These are phyloP conservation scores for Cyberlindnera sargentensis DNA, from an alignment of 805 yeast species.

Conservation along the genomic window DNA sequence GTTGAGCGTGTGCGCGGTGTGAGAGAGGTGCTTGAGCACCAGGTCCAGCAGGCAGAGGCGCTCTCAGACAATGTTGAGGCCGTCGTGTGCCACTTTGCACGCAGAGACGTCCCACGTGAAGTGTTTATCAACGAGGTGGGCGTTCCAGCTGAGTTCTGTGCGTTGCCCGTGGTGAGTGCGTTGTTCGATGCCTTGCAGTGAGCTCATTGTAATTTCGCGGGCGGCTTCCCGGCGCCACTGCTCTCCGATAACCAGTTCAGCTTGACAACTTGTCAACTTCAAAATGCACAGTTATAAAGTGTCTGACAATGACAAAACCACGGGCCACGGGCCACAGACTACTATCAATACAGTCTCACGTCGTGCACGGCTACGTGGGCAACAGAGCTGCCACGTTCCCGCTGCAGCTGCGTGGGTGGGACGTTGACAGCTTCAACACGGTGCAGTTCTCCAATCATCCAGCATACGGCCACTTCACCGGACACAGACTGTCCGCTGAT, in stretches of 20 bases:
- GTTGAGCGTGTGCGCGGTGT: constrained; percentile 10
- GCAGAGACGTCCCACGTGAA: constrained; percentile 23
- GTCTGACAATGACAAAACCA: neutral
- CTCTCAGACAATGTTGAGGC: constrained; percentile 37
- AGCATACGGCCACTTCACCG: constrained; percentile 68
- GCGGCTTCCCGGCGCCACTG: neutral
- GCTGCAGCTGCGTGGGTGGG: constrained; percentile 82
- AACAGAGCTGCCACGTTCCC: constrained; percentile 89
- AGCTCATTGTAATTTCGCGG: neutral
- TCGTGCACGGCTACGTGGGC: constrained; percentile 94
- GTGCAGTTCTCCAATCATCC: constrained; percentile 91
- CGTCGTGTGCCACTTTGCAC: constrained; percentile 30
- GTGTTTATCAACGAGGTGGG: constrained; percentile 32
- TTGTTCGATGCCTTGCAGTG: constrained; percentile 3
- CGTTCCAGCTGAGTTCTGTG: constrained; percentile 37
- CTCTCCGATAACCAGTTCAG: neutral
- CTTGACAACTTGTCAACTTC: too few species aligned
- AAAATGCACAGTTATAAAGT: too few species aligned
- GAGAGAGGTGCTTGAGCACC: constrained; percentile 7
- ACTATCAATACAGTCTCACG: constrained; percentile 78
- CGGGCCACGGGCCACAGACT: constrained; percentile 4
- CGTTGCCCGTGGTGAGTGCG: constrained; percentile 14
- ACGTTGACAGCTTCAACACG: constrained; percentile 83
- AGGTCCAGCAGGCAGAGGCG: constrained; percentile 7
- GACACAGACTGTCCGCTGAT: constrained; percentile 40